Evolutionary conservation across 345 rosid species (phyloP).

Genomic region (Isatis tinctoria): DNA sequence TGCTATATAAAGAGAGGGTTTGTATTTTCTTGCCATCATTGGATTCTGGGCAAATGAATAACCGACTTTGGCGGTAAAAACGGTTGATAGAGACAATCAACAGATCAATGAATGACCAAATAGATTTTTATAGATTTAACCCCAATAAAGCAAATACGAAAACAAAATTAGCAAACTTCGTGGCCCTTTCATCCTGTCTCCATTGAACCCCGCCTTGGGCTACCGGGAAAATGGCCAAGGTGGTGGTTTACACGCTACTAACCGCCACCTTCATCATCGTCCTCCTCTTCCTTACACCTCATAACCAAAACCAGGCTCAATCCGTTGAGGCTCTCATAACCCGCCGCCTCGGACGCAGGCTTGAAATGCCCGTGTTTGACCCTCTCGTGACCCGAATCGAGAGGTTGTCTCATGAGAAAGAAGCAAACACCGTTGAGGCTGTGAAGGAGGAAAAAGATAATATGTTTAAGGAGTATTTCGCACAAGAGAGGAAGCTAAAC

Average conservation of each 20-base stretch:
- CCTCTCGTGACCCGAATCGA: conserved; percentile 47
- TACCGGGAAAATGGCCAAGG: conserved; percentile 53
- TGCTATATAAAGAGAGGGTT: conserved; percentile 8
- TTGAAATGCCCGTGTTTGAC: conserved; percentile 42
- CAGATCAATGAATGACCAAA: background rate
- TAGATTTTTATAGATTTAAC: background rate
- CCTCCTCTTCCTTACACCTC: conserved; percentile 29
- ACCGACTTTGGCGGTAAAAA: conserved; percentile 44
- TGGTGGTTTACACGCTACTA: conserved; percentile 48
- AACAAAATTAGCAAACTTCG: conserved; percentile 9
- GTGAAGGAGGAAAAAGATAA: conserved; percentile 7
- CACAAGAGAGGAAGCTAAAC: conserved; percentile 45
- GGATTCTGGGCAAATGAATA: conserved; percentile 16
- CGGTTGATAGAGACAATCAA: background rate
- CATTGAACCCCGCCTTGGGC: conserved; percentile 28
- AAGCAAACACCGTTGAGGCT: background rate
- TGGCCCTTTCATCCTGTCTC: conserved; percentile 10
- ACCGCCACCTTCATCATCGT: conserved; percentile 35
- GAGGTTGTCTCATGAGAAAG: conserved; percentile 34
- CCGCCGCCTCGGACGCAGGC: conserved; percentile 51
- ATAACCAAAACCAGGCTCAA: background rate
- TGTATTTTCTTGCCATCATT: conserved; percentile 10
- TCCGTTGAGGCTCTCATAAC: conserved; percentile 17
- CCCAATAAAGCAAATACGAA: conserved; percentile 5
- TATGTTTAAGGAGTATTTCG: conserved; percentile 33